Evolutionary conservation across 495 filamentous ascomycete genomes (phyloP), one percentile per base, ranked within the genome.

Genomic region (Pyronema omphalodes): DNA sequence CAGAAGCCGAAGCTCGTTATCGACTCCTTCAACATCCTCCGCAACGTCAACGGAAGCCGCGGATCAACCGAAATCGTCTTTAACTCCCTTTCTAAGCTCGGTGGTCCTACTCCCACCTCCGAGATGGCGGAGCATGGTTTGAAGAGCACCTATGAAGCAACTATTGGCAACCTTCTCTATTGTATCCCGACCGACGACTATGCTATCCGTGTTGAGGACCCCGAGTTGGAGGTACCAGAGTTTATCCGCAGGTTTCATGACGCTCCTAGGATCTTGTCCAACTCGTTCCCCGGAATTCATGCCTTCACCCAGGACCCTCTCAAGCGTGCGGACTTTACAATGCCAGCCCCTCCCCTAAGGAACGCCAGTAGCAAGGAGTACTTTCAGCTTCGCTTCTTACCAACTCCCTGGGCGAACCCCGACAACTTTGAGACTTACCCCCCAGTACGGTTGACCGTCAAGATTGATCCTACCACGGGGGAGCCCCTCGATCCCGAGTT

Each of bases 381-480:
- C 18, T 52, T 57, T 36, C 47, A 44, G n/a, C 51, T 65, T 37
- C 52, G 51, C 15, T 61, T 65, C 29, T 43, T 59, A 17, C 62
- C 62, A 18, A 61, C 62, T 1, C 62, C 62, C 34, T 65, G 58
- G 62, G 37, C 43, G 11, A 43, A 52, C 36, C 62, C 50, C 0
- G 19, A 56, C 40, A 44, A 17, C n/a, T 65, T 65, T 33, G 58
- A 65, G 40, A 44, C 48, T 9, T 65, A 65, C 46, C 62, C 62
- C 9, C 58, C 59, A 14, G 50, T 65, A 9, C 52, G 64, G 43
- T 53, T 65, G 51, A 55, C 35, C 7, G 9, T 62, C 19, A 29
- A 15, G 12, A 49, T 65, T 8, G 51, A 65, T 33, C 36, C 55
- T 3, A 7, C 18, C 8, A 51, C 48, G 1, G 58, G 62, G 11